Evolutionary conservation across 768 basidiomycete species (phyloP), one percentile per base, ranked within the genome.

Genomic region (Ephemerocybe angulata): DNA sequence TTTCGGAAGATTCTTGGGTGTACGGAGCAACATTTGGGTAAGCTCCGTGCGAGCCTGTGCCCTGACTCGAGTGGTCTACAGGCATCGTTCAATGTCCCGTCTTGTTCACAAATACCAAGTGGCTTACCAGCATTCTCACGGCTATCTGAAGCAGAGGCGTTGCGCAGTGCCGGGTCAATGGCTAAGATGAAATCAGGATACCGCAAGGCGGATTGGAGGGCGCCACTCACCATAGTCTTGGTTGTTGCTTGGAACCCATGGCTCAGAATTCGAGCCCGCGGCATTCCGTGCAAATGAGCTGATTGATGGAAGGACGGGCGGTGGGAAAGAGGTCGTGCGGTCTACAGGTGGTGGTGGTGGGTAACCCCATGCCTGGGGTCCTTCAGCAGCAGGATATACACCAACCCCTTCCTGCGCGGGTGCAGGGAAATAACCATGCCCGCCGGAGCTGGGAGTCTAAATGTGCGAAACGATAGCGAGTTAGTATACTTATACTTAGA

Each of bases 341-440:
- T 76, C 75, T 53, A 75, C 59, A 56, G 67, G 54, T 55, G 78
- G 65, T 62, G 70, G 62, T 55, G 77, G 51, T 35, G 65, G 58
- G 63, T 87, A 88, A 7, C 72, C 79, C 86, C 87, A 88, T 33
- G 76, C 65, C 27, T 82, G 71, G 11, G 78, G 59, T 30, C 77
- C 69, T 53, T 79, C 76, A 30, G 79, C 63, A 5, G 74, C 64
- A 47, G 72, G 62, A 33, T 56, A 46, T 24, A 40, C 33, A 40
- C 13, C 43, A 21, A 41, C 10, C 29, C 30, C 29, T n/a, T 50
- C 48, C 24, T 31, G 46, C 27, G 25, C 15, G 33, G 33, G 33
- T 28, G 46, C 27, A 4, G 29, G n/a, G n/a, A n/a, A 31, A 22
- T 50, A 33, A 22, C 30, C 21, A 12, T 27, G 31, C n/a, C n/a